Evolutionary conservation across 805 yeast species (phyloP), one percentile per base, ranked within the genome.

Genomic region (Ogataea corticis): DNA sequence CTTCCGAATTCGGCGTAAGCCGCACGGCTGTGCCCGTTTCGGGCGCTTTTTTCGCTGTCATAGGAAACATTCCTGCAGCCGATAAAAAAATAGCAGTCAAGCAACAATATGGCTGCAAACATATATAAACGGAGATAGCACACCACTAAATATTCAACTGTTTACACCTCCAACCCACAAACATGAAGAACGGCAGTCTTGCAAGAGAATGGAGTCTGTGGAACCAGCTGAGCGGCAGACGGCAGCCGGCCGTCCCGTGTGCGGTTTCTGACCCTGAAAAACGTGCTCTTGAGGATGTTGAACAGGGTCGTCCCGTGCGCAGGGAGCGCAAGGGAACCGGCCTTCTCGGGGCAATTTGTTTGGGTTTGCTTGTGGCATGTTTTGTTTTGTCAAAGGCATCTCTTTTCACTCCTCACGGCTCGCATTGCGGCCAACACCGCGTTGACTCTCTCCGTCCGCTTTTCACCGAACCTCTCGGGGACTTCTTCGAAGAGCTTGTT

Each of bases 81-180:
- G 25, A 21, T 21, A 21, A 21, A 21, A 21, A 21, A 21, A 21
- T 21, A 21, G 25, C 25, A 21, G 25, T 21, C 25, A 21, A n/a
- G 25, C 25, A 28, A 28, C 13, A 28, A 28, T 28, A 7, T 36
- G 40, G 18, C 25, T 36, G 14, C 89, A 80, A 59, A 87, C 95
- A 68, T 33, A 87, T 76, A 57, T 88, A 86, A 33, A 87, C 30
- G 87, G 67, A 21, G 9, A 21, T 49, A 82, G 79, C 83, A 73
- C 79, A 36, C 36, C 23, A 25, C 10, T 25, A 25, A 11, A 7
- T 25, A 11, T 25, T 25, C 11, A 11, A 25, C 10, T 25, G 28
- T 25, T 11, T 25, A 11, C 28, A 25, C 7, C 28, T n/a, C n/a
- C n/a, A n/a, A 21, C 25, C 25, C 25, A 9, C 9, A 5, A 28